Percentiles rank a stretch among this genome's conserved stretches.
phyloP scores from a whole-genome alignment of 768 basidiomycete genomes.

The Trametes villosa region DNA sequence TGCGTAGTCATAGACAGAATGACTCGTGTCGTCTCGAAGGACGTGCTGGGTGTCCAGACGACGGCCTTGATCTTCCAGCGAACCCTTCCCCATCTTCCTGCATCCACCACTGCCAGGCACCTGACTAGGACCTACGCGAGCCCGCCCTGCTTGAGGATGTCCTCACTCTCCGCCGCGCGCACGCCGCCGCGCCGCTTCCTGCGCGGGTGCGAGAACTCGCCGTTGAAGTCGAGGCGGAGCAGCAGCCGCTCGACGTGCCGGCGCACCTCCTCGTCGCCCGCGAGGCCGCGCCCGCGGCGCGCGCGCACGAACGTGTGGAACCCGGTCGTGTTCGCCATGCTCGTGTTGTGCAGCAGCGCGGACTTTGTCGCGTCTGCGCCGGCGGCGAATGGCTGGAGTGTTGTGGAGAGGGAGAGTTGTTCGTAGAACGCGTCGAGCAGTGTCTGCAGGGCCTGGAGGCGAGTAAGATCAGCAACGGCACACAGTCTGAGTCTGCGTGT shows the following conservation, averaged over 20 bases:
- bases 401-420: conserved; percentile 74
- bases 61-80: not conserved
- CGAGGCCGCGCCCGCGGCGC: conserved; percentile 53
- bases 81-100: too few relatives aligned
- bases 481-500: not conserved
- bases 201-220: conserved; percentile 62
- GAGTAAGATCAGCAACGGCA: not conserved
- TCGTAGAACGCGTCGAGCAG: conserved; percentile 81
- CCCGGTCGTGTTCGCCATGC: conserved; percentile 51
- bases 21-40: not conserved
- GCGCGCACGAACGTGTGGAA: conserved; percentile 55
- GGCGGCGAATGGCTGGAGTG: conserved; percentile 68
- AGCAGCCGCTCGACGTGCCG: conserved; percentile 84
- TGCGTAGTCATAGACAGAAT: too few relatives aligned
- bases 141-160: conserved; percentile 36
- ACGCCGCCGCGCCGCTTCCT: conserved; percentile 40
- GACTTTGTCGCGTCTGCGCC: conserved; percentile 70
- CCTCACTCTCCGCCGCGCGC: conserved; percentile 42
- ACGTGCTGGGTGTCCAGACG: too few relatives aligned
- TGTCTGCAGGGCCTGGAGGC: conserved; percentile 61
- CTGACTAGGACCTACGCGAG: conserved; percentile 23
- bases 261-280: conserved; percentile 69
- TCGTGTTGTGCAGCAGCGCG: conserved; percentile 54
- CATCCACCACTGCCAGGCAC: too few relatives aligned
- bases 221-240: conserved; percentile 85